Percentiles rank a stretch among this genome's conserved stretches.
These are phyloP conservation scores for Gynochthodes officinalis DNA, from an alignment of 257 asterid genomes.

Conservation along the genomic window DNA sequence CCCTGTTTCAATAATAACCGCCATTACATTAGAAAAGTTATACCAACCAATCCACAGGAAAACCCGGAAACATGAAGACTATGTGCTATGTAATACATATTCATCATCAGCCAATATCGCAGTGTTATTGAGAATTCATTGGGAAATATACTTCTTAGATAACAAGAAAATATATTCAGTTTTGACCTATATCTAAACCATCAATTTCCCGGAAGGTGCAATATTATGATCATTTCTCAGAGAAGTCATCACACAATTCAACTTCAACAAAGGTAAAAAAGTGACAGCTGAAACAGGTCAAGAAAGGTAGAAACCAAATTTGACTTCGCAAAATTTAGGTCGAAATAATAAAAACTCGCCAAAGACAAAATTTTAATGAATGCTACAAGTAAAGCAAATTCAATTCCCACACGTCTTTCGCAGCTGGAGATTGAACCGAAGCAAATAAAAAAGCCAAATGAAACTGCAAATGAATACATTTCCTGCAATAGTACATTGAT, in stretches of 20 bases:
- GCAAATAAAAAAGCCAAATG: neutral
- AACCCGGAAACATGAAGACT: neutral
- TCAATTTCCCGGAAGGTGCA: neutral
- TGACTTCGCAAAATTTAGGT: constrained; percentile 12
- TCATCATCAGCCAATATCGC: neutral
- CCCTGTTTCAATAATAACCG: neutral
- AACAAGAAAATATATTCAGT: neutral
- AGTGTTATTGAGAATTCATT: neutral
- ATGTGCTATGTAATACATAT: neutral
- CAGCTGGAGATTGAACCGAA: neutral
- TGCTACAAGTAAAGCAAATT: neutral
- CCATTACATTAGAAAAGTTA: constrained; percentile 2
- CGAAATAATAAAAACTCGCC: neutral
- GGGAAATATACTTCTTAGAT: neutral
- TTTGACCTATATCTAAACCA: neutral
- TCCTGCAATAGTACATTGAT: neutral
- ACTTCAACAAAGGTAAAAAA: constrained; percentile 5
- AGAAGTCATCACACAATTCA: neutral
- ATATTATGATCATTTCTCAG: too few species aligned
- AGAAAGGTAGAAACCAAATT: constrained; percentile 16
- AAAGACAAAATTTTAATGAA: neutral
- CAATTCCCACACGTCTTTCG: constrained; percentile 7
- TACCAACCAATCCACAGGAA: neutral
- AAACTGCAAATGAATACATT: neutral
- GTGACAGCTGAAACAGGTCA: constrained; percentile 6